Evolutionary conservation across 768 basidiomycete species (phyloP).

Genomic region (Rossbeevera mucosa): DNA sequence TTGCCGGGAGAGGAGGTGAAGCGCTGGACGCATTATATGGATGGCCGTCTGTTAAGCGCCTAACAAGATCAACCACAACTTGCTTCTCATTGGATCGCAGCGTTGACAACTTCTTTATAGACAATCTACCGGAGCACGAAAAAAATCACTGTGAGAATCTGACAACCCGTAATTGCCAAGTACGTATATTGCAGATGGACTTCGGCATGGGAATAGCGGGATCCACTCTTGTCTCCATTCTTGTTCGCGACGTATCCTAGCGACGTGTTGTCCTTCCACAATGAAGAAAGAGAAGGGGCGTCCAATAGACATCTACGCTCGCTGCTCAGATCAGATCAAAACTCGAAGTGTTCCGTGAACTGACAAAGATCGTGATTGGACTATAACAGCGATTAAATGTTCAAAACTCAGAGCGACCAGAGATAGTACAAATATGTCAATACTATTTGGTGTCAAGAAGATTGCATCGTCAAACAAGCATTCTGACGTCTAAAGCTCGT

Average conservation of each 20-base stretch:
- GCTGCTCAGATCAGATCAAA: conserved; percentile 28
- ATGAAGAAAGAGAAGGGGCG: conserved; percentile 34
- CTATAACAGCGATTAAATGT: conserved; percentile 9
- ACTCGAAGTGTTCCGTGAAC: conserved; percentile 19
- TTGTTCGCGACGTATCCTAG: conserved; percentile 16
- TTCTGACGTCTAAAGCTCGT: background rate
- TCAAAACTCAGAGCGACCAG: background rate
- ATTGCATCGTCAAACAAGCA: background rate
- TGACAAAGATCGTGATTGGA: conserved; percentile 25
- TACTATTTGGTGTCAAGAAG: background rate
- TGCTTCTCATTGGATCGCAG: too few relatives aligned
- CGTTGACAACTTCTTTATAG: too few relatives aligned
- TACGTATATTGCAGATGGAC: too few relatives aligned
- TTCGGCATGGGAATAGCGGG: too few relatives aligned
- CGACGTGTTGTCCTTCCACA: conserved; percentile 39
- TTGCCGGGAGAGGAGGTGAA: too few relatives aligned
- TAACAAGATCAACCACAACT: too few relatives aligned
- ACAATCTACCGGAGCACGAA: too few relatives aligned
- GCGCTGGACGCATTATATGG: too few relatives aligned
- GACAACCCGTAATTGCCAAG: too few relatives aligned
- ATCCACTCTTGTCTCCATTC: too few relatives aligned
- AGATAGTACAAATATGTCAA: background rate
- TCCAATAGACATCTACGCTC: conserved; percentile 33
- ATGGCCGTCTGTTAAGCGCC: too few relatives aligned
- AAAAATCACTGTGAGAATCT: too few relatives aligned